Evolutionary conservation across 345 rosid species (phyloP).

Genomic region (Lenwebbia sp.): DNA sequence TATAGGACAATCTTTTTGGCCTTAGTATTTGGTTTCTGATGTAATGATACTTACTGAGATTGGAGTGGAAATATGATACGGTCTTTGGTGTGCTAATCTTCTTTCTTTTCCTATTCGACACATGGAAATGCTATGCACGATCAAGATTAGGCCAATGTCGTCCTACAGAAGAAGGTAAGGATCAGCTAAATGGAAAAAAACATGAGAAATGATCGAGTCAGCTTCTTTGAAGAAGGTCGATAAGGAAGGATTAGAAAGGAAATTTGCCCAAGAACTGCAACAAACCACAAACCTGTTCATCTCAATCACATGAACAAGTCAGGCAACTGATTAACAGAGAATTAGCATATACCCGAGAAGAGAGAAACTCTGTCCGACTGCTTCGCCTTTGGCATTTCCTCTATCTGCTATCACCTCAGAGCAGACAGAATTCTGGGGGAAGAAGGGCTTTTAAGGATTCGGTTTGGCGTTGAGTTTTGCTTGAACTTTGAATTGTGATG

Average conservation of each 20-base stretch:
- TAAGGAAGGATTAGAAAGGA: not conserved
- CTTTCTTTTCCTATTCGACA: not conserved
- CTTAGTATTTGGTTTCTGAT: constrained; percentile 16
- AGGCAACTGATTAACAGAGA: not conserved
- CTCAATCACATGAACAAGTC: not conserved
- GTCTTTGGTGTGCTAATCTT: constrained; percentile 40
- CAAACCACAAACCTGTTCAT: not conserved
- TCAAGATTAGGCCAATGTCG: not conserved
- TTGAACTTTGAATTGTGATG: not conserved
- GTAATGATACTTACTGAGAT: constrained; percentile 32
- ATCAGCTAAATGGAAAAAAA: not conserved
- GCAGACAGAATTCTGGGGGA: constrained; percentile 1
- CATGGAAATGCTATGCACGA: not conserved
- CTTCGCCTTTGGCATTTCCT: not conserved
- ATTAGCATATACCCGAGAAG: not conserved
- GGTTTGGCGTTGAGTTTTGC: not conserved
- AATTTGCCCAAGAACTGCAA: not conserved
- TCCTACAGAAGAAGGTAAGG: not conserved
- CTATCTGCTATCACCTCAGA: not conserved
- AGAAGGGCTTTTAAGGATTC: constrained; percentile 1
- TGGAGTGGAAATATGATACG: constrained; percentile 36
- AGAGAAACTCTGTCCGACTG: not conserved
- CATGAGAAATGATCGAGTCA: not conserved
- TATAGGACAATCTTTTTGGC: not conserved
- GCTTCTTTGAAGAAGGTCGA: not conserved